Evolutionary conservation across 1,139 yeast genomes (phyloP), one percentile per base, ranked within the genome.

Genomic region (Kodamaea suecica): DNA sequence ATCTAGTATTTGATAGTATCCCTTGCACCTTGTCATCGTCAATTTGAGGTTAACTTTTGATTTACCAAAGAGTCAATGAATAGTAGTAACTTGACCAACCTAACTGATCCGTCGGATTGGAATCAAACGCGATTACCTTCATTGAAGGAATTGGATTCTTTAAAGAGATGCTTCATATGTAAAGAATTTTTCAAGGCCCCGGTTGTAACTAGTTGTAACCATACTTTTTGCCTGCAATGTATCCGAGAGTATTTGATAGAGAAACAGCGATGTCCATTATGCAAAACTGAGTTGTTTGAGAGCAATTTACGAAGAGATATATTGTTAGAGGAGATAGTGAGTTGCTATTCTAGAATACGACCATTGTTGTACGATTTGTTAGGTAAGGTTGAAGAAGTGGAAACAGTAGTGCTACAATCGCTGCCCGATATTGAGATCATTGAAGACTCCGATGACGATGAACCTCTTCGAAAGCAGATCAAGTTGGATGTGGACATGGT

Each of bases 181-280:
- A 87, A 90, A 52, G 97, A 88, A 41, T 78, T 83, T 44, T 66
- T 85, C 41, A 70, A 63, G 30, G 90, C 94, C 0, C 97, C 98
- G 1, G 88, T 87, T 36, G 64, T 84, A 29, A 85, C 97, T 1
- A 73, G 82, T 5, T 90, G 97, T 61, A 83, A 85, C 31, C 97
- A 92, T 55, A 82, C 94, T 0, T 92, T 88, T 54, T 92, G 98
- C 56, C 87, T 96, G 1, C 71, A 82, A 15, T 92, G 98, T 55
- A 85, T 92, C 24, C 70, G 97, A 41, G 76, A 84, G 43, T 78
- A 82, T 42, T 60, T 90, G 31, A 65, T 78, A 16, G 62, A 61
- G 29, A 77, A 76, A 24, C 72, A 73, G 26, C 63, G 73, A 38
- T 92, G 97, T 53, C 97, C 97, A 0, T 61, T 85, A 34, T 92